Evolutionary conservation across 192 early-diverging fungal species (phyloP), one percentile per base, ranked within the genome.

Genomic region (Lobosporangium transversale): DNA sequence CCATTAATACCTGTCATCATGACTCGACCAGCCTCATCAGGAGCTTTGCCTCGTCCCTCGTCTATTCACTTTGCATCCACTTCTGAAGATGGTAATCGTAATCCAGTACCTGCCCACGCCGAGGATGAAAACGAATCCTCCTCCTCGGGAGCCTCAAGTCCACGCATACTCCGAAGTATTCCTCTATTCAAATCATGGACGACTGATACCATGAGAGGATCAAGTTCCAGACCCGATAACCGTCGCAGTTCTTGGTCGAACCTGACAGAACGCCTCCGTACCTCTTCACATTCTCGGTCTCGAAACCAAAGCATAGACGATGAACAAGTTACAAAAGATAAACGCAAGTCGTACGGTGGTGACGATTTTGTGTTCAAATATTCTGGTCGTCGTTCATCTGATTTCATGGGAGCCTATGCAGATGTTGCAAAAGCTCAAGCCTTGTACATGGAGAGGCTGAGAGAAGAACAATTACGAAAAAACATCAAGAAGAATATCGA

Each of bases 191-290:
- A 36, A 26, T 12, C 0, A 61, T 58, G 2, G 49, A n/a, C 9
- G 67, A 69, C 7, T 69, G 52, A 24, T 27, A 45, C 14, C 27
- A 21, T 23, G 50, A 36, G 2, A 62, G 33, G 48, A 9, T 48
- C 7, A 36, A n/a, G n/a, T n/a, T n/a, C n/a, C n/a, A n/a, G n/a
- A n/a, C n/a, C n/a, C n/a, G n/a, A 49, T 1, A 23, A 58, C 14
- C 54, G 54, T 45, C 60, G 60, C 18, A 47, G 32, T 32, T 62
- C 60, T 35, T 23, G 56, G 18, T 31, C 69, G 2, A n/a, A 42
- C 2, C 50, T 71, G 4, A 52, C 60, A 42, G 60, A 71, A 7
- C 69, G 69, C n/a, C n/a, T 63, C 47, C 53, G 60, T 1, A 51
- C 68, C 7, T 20, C 49, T 10, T 69, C 67, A 20, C 52, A 44